Conservation (phyloP, 768 basidiomycete species). For the Amanita pallidorosea region DNA sequence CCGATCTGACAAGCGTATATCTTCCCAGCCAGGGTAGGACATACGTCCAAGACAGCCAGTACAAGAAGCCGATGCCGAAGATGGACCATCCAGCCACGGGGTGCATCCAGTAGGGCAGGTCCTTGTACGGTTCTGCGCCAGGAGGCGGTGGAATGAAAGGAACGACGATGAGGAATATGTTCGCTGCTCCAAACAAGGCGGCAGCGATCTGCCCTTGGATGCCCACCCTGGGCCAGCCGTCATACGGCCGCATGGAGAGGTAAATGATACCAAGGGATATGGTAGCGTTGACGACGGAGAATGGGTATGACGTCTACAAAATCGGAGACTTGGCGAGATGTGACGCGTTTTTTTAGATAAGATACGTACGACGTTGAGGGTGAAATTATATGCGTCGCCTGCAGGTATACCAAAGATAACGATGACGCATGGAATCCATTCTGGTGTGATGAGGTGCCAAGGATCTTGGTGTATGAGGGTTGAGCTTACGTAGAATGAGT, state of each 20-base stretch:
- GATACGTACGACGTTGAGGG: neutral
- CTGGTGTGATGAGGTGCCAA: constrained; percentile 24
- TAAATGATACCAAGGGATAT: constrained; percentile 45
- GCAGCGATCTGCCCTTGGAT: constrained; percentile 19
- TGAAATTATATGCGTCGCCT: neutral
- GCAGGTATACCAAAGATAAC: constrained; percentile 18
- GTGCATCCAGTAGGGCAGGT: too few relatives aligned
- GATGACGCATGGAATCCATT: constrained; percentile 61
- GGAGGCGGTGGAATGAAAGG: constrained; percentile 25
- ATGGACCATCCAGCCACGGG: too few relatives aligned
- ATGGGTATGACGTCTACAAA: constrained; percentile 21
- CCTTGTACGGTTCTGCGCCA: too few relatives aligned
- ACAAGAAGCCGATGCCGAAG: constrained; percentile 17
- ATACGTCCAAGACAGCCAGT: constrained; percentile 22
- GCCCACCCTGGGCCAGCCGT: constrained; percentile 22
- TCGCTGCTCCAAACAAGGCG: constrained; percentile 32
- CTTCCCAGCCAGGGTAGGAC: constrained; percentile 17
- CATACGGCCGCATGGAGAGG: constrained; percentile 15
- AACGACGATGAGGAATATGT: constrained; percentile 45
- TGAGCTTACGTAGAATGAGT: constrained; percentile 21
- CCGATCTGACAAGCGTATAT: constrained; percentile 11
- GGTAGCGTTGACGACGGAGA: constrained; percentile 31
- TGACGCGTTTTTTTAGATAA: constrained; percentile 1
- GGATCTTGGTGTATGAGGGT: constrained; percentile 20
- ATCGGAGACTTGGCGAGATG: neutral